These are phyloP conservation scores for Pseudoturritis turrita DNA, from an alignment of 345 rosid genomes.

Conservation along the genomic window DNA sequence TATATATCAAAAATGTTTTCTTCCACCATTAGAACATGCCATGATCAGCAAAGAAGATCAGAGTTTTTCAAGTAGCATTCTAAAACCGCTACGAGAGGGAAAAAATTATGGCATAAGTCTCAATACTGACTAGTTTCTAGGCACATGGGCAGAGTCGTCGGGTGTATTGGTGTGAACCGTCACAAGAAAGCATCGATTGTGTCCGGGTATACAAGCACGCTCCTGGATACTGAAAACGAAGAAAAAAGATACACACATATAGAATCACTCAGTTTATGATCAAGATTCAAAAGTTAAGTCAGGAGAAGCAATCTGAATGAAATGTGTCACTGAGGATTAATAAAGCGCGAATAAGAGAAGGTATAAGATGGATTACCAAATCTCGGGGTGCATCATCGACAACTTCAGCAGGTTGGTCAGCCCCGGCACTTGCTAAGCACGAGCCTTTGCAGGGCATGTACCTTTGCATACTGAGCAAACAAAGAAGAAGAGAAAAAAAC, in stretches of 20 bases:
- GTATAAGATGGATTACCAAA: conserved; percentile 47
- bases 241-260: not conserved
- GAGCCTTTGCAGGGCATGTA: conserved; percentile 86
- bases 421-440: conserved; percentile 75
- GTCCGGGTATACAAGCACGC: conserved; percentile 78
- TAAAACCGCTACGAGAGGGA: not conserved
- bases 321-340: not conserved
- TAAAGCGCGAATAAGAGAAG: not conserved
- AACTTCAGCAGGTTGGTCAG: conserved; percentile 96
- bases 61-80: not conserved
- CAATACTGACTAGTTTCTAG: conserved; percentile 40
- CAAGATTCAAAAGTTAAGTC: conserved; percentile 8
- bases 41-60: not conserved
- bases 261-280: not conserved
- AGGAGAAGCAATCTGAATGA: not conserved
- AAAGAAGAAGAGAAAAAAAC: conserved; percentile 11
- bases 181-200: conserved; percentile 75
- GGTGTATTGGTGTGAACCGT: conserved; percentile 76
- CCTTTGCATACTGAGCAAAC: conserved; percentile 55
- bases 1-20: not conserved
- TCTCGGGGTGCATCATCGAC: conserved; percentile 81
- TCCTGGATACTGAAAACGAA: conserved; percentile 66
- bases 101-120: not conserved
- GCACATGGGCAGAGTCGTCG: conserved; percentile 95
- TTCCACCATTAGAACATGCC: not conserved